Base-by-base conservation (phyloP, 495 filamentous ascomycete species). In the Penicillium atrosanguineum region DNA sequence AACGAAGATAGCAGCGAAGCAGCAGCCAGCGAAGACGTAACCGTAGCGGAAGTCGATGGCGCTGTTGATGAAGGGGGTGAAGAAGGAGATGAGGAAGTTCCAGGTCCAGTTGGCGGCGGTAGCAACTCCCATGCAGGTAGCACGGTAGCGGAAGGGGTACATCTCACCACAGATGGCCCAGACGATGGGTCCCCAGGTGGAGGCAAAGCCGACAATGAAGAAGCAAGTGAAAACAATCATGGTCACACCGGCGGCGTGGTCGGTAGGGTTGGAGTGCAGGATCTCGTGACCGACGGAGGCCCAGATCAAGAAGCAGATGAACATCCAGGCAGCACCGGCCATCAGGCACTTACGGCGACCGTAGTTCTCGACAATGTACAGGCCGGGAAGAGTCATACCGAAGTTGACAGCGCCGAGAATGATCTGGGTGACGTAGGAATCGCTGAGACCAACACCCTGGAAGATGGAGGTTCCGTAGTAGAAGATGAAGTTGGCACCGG, bases 71-170 rank as follows among this genome's bases (percentile, higher is more conserved):
- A 88, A 86, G 7, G 89, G 88, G 2, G 89, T 91, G 74, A 92
- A 88, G 79, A 94, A 90, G 11, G 84, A 83, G 61, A 94, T 84
- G 57, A 93, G 68, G 77, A 93, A 96, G 69, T 95, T 96, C 86
- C 86, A 94, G 50, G 85, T 81, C 91, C 91, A 96, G 75, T 95
- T 96, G 48, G 83, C 80, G 6, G 87, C 84, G 0, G 91, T 94
- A 15, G 87, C 86, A 16, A 91, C 63, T 31, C 85, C 87, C 79
- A 91, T 91, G 59, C 80, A 84, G 28, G 83, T 80, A 18, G 87
- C 87, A 40, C 89, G 83, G 69, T 91, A 89, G 44, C 84, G 79
- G 50, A 83, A 79, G 19, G 91, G 90, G 68, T 90, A 95, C 62
- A 94, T 82, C 72, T 96, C 90, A 46, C 84, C 85, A 43, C 86